Evolutionary conservation across 495 filamentous ascomycete genomes (phyloP).

Genomic region (Daldinia bambusicola): DNA sequence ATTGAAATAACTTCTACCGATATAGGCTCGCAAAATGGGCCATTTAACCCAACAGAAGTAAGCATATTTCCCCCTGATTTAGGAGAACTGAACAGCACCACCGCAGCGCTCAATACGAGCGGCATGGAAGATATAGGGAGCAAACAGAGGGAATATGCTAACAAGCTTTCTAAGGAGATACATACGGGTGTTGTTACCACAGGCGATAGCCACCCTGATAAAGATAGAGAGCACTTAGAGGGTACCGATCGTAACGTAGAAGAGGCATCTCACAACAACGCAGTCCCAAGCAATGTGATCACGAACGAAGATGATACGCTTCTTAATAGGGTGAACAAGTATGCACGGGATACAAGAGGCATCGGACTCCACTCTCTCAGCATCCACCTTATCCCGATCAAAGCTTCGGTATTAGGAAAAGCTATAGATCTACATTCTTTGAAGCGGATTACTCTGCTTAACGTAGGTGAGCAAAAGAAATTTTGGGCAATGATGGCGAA

Average conservation of each 20-base stretch:
- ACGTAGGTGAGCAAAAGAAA: slow-evolving; percentile 66
- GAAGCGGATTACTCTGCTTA: slow-evolving; percentile 66
- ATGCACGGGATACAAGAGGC: slow-evolving; percentile 64
- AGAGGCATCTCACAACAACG: slow-evolving; percentile 38
- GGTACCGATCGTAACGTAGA: slow-evolving; percentile 4
- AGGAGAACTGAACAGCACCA: not conserved
- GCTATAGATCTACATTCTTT: slow-evolving; percentile 64
- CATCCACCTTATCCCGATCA: slow-evolving; percentile 67
- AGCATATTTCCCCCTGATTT: slow-evolving; percentile 5
- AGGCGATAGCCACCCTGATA: not conserved
- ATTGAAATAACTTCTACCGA: slow-evolving; percentile 23
- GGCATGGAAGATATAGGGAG: not conserved
- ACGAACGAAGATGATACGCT: slow-evolving; percentile 28
- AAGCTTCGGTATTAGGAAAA: slow-evolving; percentile 60
- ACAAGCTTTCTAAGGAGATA: slow-evolving; percentile 14
- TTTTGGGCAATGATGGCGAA: slow-evolving; percentile 65
- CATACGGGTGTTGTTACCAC: not conserved
- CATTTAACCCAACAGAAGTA: slow-evolving; percentile 4
- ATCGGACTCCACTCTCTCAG: slow-evolving; percentile 62
- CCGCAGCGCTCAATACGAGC: not conserved
- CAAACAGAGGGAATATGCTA: slow-evolving; percentile 11
- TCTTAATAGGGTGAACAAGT: slow-evolving; percentile 54
- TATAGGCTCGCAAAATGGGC: slow-evolving; percentile 15
- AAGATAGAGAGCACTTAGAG: not conserved
- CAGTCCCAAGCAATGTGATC: slow-evolving; percentile 19